A percentile compares a stretch with the other conserved stretches of the same genome.
Evolutionary conservation across 2,329 filamentous ascomycete species (phyloP).

Genomic region (Decorospora gaudefroyi): DNA sequence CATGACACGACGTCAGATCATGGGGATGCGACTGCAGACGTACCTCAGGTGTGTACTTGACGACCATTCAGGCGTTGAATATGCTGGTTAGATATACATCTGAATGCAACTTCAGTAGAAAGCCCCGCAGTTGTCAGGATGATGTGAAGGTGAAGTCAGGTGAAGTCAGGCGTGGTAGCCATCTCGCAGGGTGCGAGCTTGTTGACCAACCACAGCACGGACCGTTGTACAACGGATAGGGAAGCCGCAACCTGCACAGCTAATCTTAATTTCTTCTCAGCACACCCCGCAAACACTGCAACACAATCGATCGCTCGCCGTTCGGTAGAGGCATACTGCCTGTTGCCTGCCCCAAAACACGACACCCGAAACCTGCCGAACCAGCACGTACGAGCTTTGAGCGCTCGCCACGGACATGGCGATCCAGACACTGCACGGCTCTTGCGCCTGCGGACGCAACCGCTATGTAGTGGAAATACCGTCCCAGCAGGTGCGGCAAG

Average conservation of each 20-base stretch:
- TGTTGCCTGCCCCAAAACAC: background rate
- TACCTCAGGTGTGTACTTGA: too few species aligned
- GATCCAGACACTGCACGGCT: slow-evolving; percentile 66
- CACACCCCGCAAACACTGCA: slow-evolving; percentile 13
- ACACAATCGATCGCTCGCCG: slow-evolving; percentile 8
- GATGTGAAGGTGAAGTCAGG: slow-evolving; percentile 1
- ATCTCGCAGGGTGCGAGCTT: slow-evolving; percentile 7
- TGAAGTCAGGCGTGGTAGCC: slow-evolving; percentile 4
- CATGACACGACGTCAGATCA: slow-evolving; percentile 12
- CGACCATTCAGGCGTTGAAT: too few species aligned
- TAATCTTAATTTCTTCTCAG: slow-evolving; percentile 14
- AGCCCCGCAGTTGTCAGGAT: slow-evolving; percentile 6
- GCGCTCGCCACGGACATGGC: slow-evolving; percentile 36
- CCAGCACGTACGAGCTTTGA: background rate
- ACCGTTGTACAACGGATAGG: slow-evolving; percentile 8
- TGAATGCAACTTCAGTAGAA: background rate
- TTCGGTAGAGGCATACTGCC: slow-evolving; percentile 1
- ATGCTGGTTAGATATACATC: background rate
- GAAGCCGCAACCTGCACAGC: slow-evolving; percentile 11
- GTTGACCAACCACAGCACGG: slow-evolving; percentile 17
- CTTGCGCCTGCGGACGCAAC: slow-evolving; percentile 85
- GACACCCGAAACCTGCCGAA: background rate
- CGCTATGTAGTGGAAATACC: slow-evolving; percentile 77
- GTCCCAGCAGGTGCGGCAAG: slow-evolving; percentile 64
- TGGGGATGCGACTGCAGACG: background rate